Evolutionary conservation across 2,329 filamentous ascomycete genomes (phyloP).

Genomic region (Epichloe aotearoae): DNA sequence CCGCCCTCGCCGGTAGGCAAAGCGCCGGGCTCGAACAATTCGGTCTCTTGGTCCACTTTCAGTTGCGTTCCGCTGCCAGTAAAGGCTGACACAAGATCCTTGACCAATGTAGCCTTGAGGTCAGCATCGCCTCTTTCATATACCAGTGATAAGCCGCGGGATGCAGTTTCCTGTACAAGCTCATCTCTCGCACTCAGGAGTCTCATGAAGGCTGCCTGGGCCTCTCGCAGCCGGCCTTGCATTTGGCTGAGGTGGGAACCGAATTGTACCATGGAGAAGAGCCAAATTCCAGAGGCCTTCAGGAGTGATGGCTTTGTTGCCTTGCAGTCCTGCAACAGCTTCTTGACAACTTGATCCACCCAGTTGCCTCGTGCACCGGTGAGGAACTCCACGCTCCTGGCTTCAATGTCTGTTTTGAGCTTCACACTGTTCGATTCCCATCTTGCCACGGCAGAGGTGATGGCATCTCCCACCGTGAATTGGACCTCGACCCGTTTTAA

Average conservation of each 20-base stretch:
- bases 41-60: constrained; percentile 80
- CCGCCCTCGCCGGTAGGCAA: constrained; percentile 80
- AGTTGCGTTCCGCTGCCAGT: constrained; percentile 63
- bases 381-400: constrained; percentile 20
- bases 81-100: constrained; percentile 79
- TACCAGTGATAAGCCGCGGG: constrained; percentile 77
- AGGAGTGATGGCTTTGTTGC: constrained; percentile 78
- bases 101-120: constrained; percentile 70
- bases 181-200: constrained; percentile 83
- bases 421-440: constrained; percentile 75
- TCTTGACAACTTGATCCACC: constrained; percentile 49
- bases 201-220: constrained; percentile 76
- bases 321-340: constrained; percentile 63
- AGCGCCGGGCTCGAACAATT: constrained; percentile 84
- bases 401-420: constrained; percentile 62
- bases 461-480: constrained; percentile 79
- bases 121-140: constrained; percentile 82
- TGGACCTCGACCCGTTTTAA: constrained; percentile 77
- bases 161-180: constrained; percentile 89
- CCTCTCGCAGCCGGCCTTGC: constrained; percentile 60
- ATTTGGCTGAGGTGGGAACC: constrained; percentile 68
- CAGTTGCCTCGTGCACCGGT: constrained; percentile 27
- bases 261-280: constrained; percentile 82
- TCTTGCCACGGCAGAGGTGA: constrained; percentile 62
- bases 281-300: constrained; percentile 90